Evolutionary conservation across 164 flowering plant genomes (phyloP), one percentile per base, ranked within the genome.

Genomic region (Houttuynia cordata): DNA sequence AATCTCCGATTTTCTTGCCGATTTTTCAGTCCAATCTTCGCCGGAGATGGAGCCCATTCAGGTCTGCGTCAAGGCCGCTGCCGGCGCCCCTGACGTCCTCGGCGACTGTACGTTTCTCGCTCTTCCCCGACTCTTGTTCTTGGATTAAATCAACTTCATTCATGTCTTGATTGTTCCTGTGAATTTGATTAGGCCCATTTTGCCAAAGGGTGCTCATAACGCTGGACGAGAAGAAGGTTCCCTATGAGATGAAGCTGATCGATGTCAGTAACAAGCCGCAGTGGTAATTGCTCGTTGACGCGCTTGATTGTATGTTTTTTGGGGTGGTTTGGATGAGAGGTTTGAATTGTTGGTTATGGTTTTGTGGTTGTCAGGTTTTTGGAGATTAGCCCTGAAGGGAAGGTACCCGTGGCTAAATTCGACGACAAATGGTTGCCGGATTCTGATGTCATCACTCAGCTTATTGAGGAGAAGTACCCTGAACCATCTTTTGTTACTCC

Each of bases 161-260:
- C n/a, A n/a, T n/a, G n/a, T n/a, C n/a, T n/a, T n/a, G n/a, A n/a
- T n/a, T n/a, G n/a, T n/a, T n/a, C n/a, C n/a, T n/a, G n/a, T n/a
- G n/a, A n/a, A n/a, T n/a, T n/a, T n/a, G 57, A 14, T 49, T 24
- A 74, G 77, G 77, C 20, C 73, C 78, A 24, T 93, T 93, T 60
- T 22, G 74, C 69, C 94, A 87, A 59, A 83, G 96, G 80, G 92
- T 82, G 51, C 74, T 77, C 21, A 66, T 87, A 22, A 87, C 96
- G 23, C 66, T 92, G 76, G 98, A 92, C 67, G 96, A 87, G 78
- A 92, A 92, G 88, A 74, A 82, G 9, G 50, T 88, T 53, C 80
- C 89, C 0, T 85, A 92, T 74, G 73, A 78, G 68, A 0, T 56
- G 59, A 79, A 81, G 62, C 73, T 87, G 67, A 75, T 89, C 71